Conservation (phyloP, 2,329 filamentous ascomycete species). For the Penicillium occitanis region DNA sequence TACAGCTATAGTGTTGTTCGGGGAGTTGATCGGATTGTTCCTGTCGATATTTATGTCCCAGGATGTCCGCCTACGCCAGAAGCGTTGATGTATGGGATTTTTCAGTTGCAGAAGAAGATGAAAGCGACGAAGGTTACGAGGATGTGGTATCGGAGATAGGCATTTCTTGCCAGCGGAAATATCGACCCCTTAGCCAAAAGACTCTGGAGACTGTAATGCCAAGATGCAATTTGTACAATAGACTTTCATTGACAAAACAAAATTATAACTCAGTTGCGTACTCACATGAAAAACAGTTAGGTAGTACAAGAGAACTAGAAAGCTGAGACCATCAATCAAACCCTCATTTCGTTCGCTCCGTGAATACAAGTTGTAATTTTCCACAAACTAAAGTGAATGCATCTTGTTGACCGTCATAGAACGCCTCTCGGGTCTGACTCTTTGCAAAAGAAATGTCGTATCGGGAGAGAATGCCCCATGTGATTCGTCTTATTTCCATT, state of each 20-base stretch:
- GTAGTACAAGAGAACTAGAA: not conserved
- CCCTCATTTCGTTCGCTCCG: not conserved
- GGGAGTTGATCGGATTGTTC: slow-evolving; percentile 73
- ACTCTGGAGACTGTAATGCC: not conserved
- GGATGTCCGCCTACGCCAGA: slow-evolving; percentile 62
- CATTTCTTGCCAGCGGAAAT: not conserved
- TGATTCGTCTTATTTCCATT: slow-evolving; percentile 20
- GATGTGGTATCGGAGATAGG: slow-evolving; percentile 57
- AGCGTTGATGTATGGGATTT: slow-evolving; percentile 61
- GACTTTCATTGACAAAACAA: not conserved
- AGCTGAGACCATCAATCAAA: not conserved
- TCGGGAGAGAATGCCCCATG: slow-evolving; percentile 14
- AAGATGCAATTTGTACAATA: not conserved
- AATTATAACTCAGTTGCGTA: not conserved
- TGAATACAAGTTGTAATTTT: slow-evolving; percentile 17
- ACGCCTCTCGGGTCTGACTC: slow-evolving; percentile 18
- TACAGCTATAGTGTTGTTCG: slow-evolving; percentile 78
- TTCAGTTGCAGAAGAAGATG: slow-evolving; percentile 77
- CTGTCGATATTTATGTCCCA: slow-evolving; percentile 77
- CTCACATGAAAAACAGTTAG: not conserved
- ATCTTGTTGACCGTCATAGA: slow-evolving; percentile 19
- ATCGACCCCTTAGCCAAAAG: not conserved
- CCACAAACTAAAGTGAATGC: slow-evolving; percentile 20
- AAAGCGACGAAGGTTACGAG: slow-evolving; percentile 51
- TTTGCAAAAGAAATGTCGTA: slow-evolving; percentile 19